Percentiles rank a stretch among this genome's conserved stretches.
Conservation (phyloP, 169 alveolate species). For the Plasmodium knowlesi region DNA sequence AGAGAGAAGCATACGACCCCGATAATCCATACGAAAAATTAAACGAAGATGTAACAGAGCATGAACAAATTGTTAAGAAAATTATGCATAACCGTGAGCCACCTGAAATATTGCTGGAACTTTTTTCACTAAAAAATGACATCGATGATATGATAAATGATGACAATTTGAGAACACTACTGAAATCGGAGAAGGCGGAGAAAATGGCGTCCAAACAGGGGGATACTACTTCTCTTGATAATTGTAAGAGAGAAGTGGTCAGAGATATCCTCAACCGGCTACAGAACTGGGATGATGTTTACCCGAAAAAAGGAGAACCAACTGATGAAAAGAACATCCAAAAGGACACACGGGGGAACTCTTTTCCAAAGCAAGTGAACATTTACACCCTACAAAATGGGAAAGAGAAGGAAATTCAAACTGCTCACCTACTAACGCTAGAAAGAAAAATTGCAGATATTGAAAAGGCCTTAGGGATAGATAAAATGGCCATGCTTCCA, state of each 20-base stretch:
- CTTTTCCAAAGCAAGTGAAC: background rate
- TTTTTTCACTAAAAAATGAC: conserved; percentile 55
- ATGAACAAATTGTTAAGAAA: conserved; percentile 55
- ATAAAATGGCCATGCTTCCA: conserved; percentile 78
- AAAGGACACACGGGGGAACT: background rate
- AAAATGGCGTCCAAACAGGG: background rate
- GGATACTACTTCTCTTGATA: background rate
- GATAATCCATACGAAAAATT: background rate
- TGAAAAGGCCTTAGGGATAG: conserved; percentile 78
- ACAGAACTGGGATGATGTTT: background rate
- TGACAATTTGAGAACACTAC: conserved; percentile 14
- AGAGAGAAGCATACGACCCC: background rate
- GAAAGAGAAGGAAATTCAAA: conserved; percentile 62
- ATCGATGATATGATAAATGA: conserved; percentile 47
- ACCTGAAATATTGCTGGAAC: conserved; percentile 62
- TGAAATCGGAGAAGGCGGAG: conserved; percentile 4
- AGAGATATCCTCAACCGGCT: background rate
- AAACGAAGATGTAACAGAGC: conserved; percentile 41
- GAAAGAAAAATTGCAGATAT: conserved; percentile 77
- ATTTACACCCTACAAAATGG: conserved; percentile 33
- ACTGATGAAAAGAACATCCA: background rate
- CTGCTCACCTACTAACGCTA: conserved; percentile 66
- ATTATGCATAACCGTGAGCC: conserved; percentile 67
- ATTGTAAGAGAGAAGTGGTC: background rate
- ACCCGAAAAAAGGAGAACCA: background rate